Evolutionary conservation across 2,329 filamentous ascomycete species (phyloP).

Genomic region (Pseudogymnoascus sp.): DNA sequence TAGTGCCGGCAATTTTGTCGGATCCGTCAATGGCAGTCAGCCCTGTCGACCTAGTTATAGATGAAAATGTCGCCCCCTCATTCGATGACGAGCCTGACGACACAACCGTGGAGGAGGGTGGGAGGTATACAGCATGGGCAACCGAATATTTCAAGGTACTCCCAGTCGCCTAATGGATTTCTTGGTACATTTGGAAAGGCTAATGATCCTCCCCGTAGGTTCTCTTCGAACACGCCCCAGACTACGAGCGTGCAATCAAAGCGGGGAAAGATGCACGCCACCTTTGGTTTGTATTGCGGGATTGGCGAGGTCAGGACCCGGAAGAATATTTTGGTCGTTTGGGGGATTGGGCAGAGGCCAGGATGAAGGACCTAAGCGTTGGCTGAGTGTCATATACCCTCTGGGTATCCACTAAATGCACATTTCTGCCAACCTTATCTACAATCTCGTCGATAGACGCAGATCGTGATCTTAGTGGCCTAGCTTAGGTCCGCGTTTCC

Average conservation of each 20-base stretch:
- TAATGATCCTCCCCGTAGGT: conserved; percentile 15
- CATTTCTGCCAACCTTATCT: too few species aligned
- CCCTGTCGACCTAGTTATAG: conserved; percentile 10
- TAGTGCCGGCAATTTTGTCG: conserved; percentile 28
- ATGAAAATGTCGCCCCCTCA: conserved; percentile 10
- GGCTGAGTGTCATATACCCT: too few species aligned
- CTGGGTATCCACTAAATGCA: too few species aligned
- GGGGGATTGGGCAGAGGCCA: background rate
- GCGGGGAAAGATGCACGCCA: conserved; percentile 24
- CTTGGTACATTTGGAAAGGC: conserved; percentile 6
- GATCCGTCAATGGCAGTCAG: conserved; percentile 17
- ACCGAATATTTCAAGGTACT: conserved; percentile 24
- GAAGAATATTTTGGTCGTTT: conserved; percentile 16
- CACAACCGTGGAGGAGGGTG: conserved; percentile 13
- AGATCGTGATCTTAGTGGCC: background rate
- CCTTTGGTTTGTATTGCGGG: conserved; percentile 25
- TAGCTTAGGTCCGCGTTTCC: background rate
- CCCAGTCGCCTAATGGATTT: background rate
- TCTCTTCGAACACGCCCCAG: conserved; percentile 17
- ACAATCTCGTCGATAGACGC: too few species aligned
- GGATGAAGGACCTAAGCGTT: background rate
- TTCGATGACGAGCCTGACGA: conserved; percentile 10
- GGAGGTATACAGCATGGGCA: conserved; percentile 20
- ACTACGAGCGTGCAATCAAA: conserved; percentile 20
- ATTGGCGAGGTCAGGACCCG: conserved; percentile 15